These are phyloP conservation scores for Aspergillus awamori DNA, from an alignment of 2,329 filamentous ascomycete genomes.

Conservation along the genomic window DNA sequence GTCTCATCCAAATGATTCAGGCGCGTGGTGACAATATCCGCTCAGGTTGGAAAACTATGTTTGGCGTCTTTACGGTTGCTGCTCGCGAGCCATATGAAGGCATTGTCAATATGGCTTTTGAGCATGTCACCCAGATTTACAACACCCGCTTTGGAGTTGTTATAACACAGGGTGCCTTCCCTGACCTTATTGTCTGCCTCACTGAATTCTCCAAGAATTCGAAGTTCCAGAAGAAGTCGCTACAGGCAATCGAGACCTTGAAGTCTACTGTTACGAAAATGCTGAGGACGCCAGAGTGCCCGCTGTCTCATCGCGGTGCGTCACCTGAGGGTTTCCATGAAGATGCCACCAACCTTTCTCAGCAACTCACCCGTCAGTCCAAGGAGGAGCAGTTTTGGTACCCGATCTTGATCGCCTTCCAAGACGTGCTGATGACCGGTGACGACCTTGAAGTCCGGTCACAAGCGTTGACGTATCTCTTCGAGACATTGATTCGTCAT, in stretches of 20 bases:
- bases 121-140: conserved; percentile 95
- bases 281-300: conserved; percentile 94
- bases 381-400: conserved; percentile 99
- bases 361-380: conserved; percentile 75
- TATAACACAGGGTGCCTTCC: conserved; percentile 94
- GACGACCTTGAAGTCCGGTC: conserved; percentile 96
- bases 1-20: conserved; percentile 98
- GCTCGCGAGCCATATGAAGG: conserved; percentile 90
- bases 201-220: conserved; percentile 99
- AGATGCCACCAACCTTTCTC: conserved; percentile 54
- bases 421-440: conserved; percentile 98
- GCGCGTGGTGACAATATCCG: conserved; percentile 94
- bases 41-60: conserved; percentile 99
- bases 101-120: conserved; percentile 95
- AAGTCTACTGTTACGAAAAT: conserved; percentile 94
- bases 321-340: conserved; percentile 50
- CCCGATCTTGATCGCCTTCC: conserved; percentile 95
- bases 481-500: conserved; percentile 87
- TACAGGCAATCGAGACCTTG: conserved; percentile 92
- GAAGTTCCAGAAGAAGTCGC: conserved; percentile 96
- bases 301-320: conserved; percentile 69
- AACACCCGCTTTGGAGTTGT: conserved; percentile 94
- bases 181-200: conserved; percentile 91
- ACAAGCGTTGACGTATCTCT: conserved; percentile 88
- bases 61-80: conserved; percentile 95